Evolutionary conservation across 805 yeast genomes (phyloP).

Genomic region (Ogataea methylovora): DNA sequence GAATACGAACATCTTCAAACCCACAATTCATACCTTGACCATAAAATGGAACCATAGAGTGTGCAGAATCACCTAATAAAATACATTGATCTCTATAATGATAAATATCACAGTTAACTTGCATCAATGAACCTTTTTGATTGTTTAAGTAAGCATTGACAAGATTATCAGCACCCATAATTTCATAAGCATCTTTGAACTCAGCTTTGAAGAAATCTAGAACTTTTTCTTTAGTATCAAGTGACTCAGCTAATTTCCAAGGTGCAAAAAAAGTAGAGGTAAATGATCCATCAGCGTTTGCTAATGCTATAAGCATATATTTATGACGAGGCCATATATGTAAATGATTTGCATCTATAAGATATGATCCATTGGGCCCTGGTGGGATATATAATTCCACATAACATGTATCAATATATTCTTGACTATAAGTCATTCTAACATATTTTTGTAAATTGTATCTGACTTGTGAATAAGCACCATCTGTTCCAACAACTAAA

Average conservation of each 20-base stretch:
- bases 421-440: constrained; percentile 66
- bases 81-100: constrained; percentile 55
- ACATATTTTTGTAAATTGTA: constrained; percentile 56
- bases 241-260: constrained; percentile 52
- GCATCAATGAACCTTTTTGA: constrained; percentile 76
- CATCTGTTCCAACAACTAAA: constrained; percentile 78
- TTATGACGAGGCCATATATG: constrained; percentile 91
- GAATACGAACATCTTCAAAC: constrained; percentile 76
- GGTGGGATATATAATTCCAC: constrained; percentile 75
- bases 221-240: constrained; percentile 35
- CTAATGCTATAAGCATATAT: constrained; percentile 84
- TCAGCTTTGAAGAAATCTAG: constrained; percentile 46
- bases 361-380: constrained; percentile 32
- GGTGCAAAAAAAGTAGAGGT: constrained; percentile 88
- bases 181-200: constrained; percentile 67
- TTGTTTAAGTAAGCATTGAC: constrained; percentile 42
- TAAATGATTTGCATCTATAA: constrained; percentile 63
- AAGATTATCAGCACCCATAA: constrained; percentile 57
- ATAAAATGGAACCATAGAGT: constrained; percentile 96
- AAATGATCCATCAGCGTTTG: constrained; percentile 80
- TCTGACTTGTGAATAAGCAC: constrained; percentile 71
- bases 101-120: constrained; percentile 64
- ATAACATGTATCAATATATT: constrained; percentile 78
- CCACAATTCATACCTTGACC: constrained; percentile 98
- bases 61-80: constrained; percentile 89